phyloP scores from a whole-genome alignment of 2,329 filamentous ascomycete genomes.

The Gnomoniopsis sp. region DNA sequence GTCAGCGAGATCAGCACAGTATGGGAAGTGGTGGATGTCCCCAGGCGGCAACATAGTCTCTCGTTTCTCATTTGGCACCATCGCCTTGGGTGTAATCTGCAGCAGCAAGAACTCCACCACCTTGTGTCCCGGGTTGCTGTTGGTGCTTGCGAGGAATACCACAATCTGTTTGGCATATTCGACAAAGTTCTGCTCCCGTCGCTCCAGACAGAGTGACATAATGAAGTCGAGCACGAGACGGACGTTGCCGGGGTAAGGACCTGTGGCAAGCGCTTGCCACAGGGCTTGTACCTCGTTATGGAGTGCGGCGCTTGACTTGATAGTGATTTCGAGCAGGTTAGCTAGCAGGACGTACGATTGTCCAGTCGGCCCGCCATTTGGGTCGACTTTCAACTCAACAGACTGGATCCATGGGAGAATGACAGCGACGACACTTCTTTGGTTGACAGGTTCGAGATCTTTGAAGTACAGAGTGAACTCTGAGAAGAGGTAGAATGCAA shows the following conservation, averaged over 20 bases:
- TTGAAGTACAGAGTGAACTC: conserved; percentile 95
- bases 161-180: conserved; percentile 98
- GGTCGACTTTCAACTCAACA: conserved; percentile 87
- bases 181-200: conserved; percentile 95
- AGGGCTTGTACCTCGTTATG: conserved; percentile 97
- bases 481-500: conserved; percentile 92
- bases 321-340: conserved; percentile 94
- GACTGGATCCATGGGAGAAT: conserved; percentile 95
- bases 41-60: conserved; percentile 65
- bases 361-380: conserved; percentile 84
- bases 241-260: conserved; percentile 89
- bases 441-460: conserved; percentile 74
- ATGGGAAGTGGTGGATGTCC: conserved; percentile 74
- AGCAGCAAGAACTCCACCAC: conserved; percentile 91
- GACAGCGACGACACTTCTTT: conserved; percentile 90
- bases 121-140: conserved; percentile 71
- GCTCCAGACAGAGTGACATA: conserved; percentile 87
- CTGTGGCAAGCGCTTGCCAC: conserved; percentile 94
- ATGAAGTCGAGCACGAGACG: conserved; percentile 94
- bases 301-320: conserved; percentile 80
- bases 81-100: conserved; percentile 91
- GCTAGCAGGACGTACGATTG: conserved; percentile 92
- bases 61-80: conserved; percentile 86
- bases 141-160: conserved; percentile 85
- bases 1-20: conserved; percentile 79